Base-by-base conservation (phyloP, 2,329 filamentous ascomycete species). In the Venturia effusa region DNA sequence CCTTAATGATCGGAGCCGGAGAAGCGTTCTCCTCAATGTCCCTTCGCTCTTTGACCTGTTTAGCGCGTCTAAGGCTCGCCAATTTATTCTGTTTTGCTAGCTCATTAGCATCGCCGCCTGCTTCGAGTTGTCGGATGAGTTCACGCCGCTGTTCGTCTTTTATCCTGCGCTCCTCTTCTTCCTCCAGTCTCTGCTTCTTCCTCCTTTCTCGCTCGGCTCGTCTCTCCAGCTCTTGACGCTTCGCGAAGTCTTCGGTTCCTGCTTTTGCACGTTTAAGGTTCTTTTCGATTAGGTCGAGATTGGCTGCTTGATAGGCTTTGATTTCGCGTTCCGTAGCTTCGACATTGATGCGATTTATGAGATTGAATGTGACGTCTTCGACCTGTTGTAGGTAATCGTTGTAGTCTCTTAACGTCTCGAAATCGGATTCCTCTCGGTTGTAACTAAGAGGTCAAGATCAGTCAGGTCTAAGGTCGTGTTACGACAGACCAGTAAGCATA, bases 311-410 rank as follows among this genome's bases (percentile, higher is more conserved):
- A 78, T 92, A 97, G 66, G 83, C 78, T 61, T 80, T 76, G n/a
- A 92, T 77, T 62, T 82, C 79, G 51, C 76, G 74, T 70, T 85
- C 80, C 2, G 83, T 86, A 64, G 81, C 83, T n/a, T 86, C 84
- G 0, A 87, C 81, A 65, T 92, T 86, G 54, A 79, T 81, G 51
- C 87, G 86, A 67, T 86, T 82, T 62, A 97, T 88, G 11, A 99
- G 81, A 72, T 97, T 93, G 77, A 92, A 92, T 1, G 92, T 92
- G 66, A 97, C 83, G 68, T 88, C 86, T 78, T 99, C 94, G 45
- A 96, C 90, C 71, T 90, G 87, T 76, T 97, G 91, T 15, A 99
- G 85, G 77, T 97, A 97, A 75, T 97, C 88, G 77, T 99, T 97
- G 80, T 88, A 99, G 72, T 87, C 88, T 54, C 84, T 79, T 66